Conservation (phyloP, 805 yeast species). For the Candida rishiriensis region DNA sequence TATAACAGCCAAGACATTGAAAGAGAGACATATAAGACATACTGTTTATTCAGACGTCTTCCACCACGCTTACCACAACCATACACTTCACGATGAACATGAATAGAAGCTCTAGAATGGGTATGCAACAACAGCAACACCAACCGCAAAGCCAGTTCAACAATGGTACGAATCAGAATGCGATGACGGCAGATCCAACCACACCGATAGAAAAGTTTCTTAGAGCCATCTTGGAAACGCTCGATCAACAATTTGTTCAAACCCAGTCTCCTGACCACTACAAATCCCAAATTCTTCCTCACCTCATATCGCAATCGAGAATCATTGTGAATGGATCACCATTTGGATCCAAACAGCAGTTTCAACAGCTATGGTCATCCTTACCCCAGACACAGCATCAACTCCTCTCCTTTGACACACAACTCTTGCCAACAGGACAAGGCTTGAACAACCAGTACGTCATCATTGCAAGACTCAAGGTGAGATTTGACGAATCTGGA, state of each 20-base stretch:
- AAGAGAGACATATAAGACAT: too few species aligned
- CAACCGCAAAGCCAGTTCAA: too few species aligned
- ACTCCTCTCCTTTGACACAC: conserved; percentile 61
- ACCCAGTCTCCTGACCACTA: conserved; percentile 18
- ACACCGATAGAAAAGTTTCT: conserved; percentile 22
- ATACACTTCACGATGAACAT: background rate
- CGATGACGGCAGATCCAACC: conserved; percentile 15
- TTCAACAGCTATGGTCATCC: conserved; percentile 55
- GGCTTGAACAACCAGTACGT: conserved; percentile 25
- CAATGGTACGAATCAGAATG: background rate
- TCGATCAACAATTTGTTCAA: conserved; percentile 19
- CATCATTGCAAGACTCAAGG: conserved; percentile 49
- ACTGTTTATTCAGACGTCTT: too few species aligned
- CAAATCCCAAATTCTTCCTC: conserved; percentile 34
- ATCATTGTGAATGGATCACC: conserved; percentile 59
- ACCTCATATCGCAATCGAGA: conserved; percentile 46
- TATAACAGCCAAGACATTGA: too few species aligned
- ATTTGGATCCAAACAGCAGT: conserved; percentile 43
- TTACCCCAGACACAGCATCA: conserved; percentile 59
- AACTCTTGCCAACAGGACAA: conserved; percentile 45
- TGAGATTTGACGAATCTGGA: conserved; percentile 74
- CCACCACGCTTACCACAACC: too few species aligned
- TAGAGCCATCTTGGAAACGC: conserved; percentile 21
- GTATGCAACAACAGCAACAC: background rate
- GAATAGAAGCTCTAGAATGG: background rate